Evolutionary conservation across 371 early-diverging fungal genomes (phyloP), one percentile per base, ranked within the genome.

Genomic region (Sporodiniella umbellata): DNA sequence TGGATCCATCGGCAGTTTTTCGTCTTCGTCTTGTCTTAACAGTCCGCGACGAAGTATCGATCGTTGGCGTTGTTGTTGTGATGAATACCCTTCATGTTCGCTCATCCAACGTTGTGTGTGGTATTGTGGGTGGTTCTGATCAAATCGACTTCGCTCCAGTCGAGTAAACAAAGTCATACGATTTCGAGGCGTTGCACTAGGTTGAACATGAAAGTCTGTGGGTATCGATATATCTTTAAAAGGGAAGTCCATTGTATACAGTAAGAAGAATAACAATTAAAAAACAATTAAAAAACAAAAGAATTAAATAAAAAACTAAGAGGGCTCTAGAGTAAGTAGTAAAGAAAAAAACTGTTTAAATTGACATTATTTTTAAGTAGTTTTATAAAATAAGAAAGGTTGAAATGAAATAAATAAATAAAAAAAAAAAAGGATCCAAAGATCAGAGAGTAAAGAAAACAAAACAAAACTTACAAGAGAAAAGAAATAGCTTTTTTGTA

Each of bases 111-210:
- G 47, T 23, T 75, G 68, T 58, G 78, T 79, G 42, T 77, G 70
- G 35, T 80, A 82, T 45, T 79, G 83, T 18, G 78, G 79, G 35
- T 82, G 80, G 21, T 70, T 66, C 39, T 66, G 59, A 54, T 79
- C 75, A 24, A 79, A 70, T 28, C 80, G 68, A 35, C 79, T 83
- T 40, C 87, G 70, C 61, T 85, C 88, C n/a, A 87, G 86, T 30
- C 87, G 68, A 31, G 84, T 75, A 3, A 87, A 72, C 6, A 86
- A 86, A 50, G 80, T 80, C 3, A 73, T 76, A n/a, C 85, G 72
- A 33, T 58, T 51, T 7, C 62, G 64, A 17, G 22, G 17, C 33
- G 10, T 37, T 47, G 19, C 37, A 18, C 37, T 22, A 12, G 15
- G 19, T 21, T 47, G 23, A 22, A 47, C 19, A 22, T 5, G 3